Base-by-base conservation (phyloP, 768 basidiomycete species). In the Chalciporus chontae region DNA sequence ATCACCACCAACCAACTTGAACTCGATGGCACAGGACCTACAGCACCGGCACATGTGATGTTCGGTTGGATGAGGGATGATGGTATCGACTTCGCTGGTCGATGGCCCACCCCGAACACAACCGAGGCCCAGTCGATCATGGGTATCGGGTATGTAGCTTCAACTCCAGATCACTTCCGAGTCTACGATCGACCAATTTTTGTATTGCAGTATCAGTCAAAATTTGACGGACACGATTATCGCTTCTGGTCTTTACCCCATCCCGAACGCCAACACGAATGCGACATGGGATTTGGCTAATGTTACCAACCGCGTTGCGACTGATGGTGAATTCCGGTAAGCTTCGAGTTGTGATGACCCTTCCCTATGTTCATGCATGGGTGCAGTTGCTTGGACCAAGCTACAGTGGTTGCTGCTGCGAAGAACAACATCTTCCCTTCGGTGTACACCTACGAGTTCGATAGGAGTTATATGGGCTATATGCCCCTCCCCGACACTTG, bases 61-160 rank as follows among this genome's bases (percentile, higher is more conserved):
- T 73, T 75, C 52, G 78, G 78, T 1, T 74, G 72, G 69, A 77
- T 77, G 73, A 63, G 73, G 17, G 77, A 77, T 50, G 78, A 79
- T 54, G 79, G 77, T 0, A 66, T 73, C 0, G 71, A 75, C 36
- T 76, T 79, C 55, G 66, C 74, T 26, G 69, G 71, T 2, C 24
- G 50, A 31, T 70, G 68, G 45, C 73, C 75, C 8, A 60, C 64
- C 19, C 23, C 14, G 15, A 49, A 56, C 29, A 51, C 47, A 19
- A 51, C 50, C 1, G 40, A 37, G 23, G 40, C 39, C 26, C 14
- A 42, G 17, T 27, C 29, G 14, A 24, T 51, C n/a, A 47, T 43
- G 51, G 24, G 9, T 5, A 34, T 52, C 14, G 51, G 36, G 29
- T 32, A 26, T 3, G 40, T 38, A 38, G 3, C 26, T 26, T 26